Conservation (phyloP, 2,329 filamentous ascomycete genomes). For the Tolypocladium ophioglossoides region DNA sequence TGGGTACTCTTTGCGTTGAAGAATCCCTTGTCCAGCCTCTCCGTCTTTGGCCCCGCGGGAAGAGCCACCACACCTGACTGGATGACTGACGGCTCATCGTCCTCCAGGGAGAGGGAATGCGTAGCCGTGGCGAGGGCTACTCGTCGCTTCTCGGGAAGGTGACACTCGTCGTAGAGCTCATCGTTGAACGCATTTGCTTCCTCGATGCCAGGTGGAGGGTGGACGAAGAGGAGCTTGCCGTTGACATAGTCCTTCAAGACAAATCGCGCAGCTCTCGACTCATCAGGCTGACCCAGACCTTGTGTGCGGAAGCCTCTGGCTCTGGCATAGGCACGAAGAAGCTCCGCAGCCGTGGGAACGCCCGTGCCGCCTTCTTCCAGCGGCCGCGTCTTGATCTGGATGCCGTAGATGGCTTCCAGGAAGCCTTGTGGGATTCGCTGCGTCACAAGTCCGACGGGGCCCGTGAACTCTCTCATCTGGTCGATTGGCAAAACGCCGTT, state of each 20-base stretch:
- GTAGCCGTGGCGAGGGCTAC: slow-evolving; percentile 46
- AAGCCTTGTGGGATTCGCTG: slow-evolving; percentile 79
- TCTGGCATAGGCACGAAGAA: slow-evolving; percentile 76
- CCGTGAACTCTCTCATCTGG: slow-evolving; percentile 85
- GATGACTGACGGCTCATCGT: slow-evolving; percentile 18
- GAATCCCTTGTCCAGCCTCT: slow-evolving; percentile 77
- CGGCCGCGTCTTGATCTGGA: slow-evolving; percentile 72
- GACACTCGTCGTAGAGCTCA: slow-evolving; percentile 74
- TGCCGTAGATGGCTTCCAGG: slow-evolving; percentile 87
- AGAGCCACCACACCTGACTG: slow-evolving; percentile 38
- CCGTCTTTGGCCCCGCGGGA: slow-evolving; percentile 60
- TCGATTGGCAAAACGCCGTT: slow-evolving; percentile 94
- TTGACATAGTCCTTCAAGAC: slow-evolving; percentile 96
- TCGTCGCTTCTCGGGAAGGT: slow-evolving; percentile 74
- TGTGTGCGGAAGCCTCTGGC: slow-evolving; percentile 86
- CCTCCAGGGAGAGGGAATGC: slow-evolving; percentile 32
- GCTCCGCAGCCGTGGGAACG: slow-evolving; percentile 69
- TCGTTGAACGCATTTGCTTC: slow-evolving; percentile 73
- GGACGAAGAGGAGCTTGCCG: slow-evolving; percentile 86
- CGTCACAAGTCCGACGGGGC: slow-evolving; percentile 73
- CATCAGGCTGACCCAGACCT: slow-evolving; percentile 83
- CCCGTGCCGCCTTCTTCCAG: slow-evolving; percentile 90
- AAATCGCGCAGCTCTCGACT: slow-evolving; percentile 80
- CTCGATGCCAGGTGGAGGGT: slow-evolving; percentile 67
- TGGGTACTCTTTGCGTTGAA: slow-evolving; percentile 58